Evolutionary conservation across 2,329 filamentous ascomycete species (phyloP).

Genomic region (Botrytis medusae): DNA sequence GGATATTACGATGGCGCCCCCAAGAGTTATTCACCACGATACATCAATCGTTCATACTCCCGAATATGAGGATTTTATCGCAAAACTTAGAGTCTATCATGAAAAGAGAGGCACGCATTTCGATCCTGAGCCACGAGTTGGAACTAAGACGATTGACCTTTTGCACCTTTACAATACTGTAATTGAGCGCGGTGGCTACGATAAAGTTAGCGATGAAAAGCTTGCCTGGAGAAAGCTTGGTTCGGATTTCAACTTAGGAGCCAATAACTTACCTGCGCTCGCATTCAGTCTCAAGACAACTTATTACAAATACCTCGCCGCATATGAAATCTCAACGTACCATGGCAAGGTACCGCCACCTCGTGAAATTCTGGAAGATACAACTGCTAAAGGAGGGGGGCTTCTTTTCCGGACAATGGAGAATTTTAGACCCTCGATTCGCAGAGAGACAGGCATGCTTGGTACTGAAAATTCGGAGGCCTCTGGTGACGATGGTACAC

Average conservation of each 20-base stretch:
- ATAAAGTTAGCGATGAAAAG: slow-evolving; percentile 79
- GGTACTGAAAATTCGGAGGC: slow-evolving; percentile 58
- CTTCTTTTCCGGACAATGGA: slow-evolving; percentile 77
- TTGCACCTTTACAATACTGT: slow-evolving; percentile 77
- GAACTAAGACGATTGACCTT: slow-evolving; percentile 72
- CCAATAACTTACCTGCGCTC: slow-evolving; percentile 74
- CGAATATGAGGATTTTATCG: slow-evolving; percentile 79
- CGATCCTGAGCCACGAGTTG: slow-evolving; percentile 79
- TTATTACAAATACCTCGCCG: slow-evolving; percentile 86
- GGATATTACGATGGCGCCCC: slow-evolving; percentile 35
- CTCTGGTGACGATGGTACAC: slow-evolving; percentile 60
- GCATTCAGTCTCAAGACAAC: slow-evolving; percentile 84
- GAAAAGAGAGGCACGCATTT: slow-evolving; percentile 75
- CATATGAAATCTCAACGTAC: slow-evolving; percentile 78
- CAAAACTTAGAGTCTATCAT: slow-evolving; percentile 71
- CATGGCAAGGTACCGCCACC: slow-evolving; percentile 81
- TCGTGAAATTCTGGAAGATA: slow-evolving; percentile 80
- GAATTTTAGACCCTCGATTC: slow-evolving; percentile 60
- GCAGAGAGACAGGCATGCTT: slow-evolving; percentile 44
- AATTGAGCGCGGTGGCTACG: slow-evolving; percentile 77
- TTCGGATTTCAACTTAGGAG: slow-evolving; percentile 71
- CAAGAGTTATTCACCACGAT: slow-evolving; percentile 27
- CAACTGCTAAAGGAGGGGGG: slow-evolving; percentile 73
- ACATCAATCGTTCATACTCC: slow-evolving; percentile 47
- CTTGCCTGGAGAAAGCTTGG: slow-evolving; percentile 79